A percentile compares a stretch with the other conserved stretches of the same genome.
Evolutionary conservation across 768 basidiomycete genomes (phyloP).

Genomic region (Piloderma croceum): DNA sequence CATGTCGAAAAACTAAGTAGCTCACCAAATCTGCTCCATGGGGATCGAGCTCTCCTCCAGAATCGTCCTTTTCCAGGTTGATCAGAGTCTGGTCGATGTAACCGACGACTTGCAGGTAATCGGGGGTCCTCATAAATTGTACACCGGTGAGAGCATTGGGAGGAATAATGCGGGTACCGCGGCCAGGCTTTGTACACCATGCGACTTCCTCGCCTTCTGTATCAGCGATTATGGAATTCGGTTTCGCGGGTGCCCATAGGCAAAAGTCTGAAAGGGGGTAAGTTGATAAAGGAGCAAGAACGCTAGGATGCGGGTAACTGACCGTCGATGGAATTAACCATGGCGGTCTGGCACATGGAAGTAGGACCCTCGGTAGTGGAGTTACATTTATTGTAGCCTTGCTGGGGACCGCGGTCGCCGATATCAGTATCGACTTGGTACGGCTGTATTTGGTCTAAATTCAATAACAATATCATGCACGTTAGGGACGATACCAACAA

Average conservation of each 20-base stretch:
- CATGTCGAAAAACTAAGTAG: slow-evolving; percentile 13
- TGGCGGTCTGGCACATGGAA: slow-evolving; percentile 46
- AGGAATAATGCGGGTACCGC: slow-evolving; percentile 73
- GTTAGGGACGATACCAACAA: slow-evolving; percentile 34
- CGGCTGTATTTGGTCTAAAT: too few species aligned
- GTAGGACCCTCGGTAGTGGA: slow-evolving; percentile 41
- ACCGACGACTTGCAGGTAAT: slow-evolving; percentile 58
- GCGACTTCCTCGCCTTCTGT: slow-evolving; percentile 69
- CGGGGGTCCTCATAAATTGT: slow-evolving; percentile 55
- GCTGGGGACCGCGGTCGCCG: slow-evolving; percentile 38
- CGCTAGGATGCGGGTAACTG: neutral
- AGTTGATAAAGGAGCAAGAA: neutral
- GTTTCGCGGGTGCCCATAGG: slow-evolving; percentile 52
- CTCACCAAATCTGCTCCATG: slow-evolving; percentile 62
- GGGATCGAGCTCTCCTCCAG: slow-evolving; percentile 74
- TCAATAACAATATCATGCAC: too few species aligned
- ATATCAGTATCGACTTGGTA: slow-evolving; percentile 37
- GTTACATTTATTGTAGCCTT: slow-evolving; percentile 50
- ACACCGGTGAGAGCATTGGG: slow-evolving; percentile 55
- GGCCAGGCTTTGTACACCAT: slow-evolving; percentile 69
- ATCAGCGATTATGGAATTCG: slow-evolving; percentile 52
- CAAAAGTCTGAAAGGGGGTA: slow-evolving; percentile 52
- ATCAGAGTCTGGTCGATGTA: slow-evolving; percentile 57
- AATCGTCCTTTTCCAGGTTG: slow-evolving; percentile 47
- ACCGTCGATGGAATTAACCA: slow-evolving; percentile 13